A percentile compares a stretch with the other conserved stretches of the same genome.
These are phyloP conservation scores for Trichomonas tenax DNA, from an alignment of 208 protist species.

Conservation along the genomic window DNA sequence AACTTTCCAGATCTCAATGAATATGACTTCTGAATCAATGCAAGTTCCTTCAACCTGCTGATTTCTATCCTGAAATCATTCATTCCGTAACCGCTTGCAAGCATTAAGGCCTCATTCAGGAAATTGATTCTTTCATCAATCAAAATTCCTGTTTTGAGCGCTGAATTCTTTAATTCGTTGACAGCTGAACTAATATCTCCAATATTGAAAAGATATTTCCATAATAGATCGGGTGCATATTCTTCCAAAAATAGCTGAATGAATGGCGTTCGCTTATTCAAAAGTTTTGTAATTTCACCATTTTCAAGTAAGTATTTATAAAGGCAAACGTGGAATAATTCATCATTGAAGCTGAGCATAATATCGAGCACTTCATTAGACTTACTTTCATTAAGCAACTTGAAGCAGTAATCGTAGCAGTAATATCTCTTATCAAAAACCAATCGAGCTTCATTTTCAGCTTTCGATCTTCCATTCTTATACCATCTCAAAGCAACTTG, in stretches of 20 bases:
- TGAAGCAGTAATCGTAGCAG: neutral
- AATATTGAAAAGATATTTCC: neutral
- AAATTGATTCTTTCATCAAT: no score
- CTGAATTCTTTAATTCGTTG: no score
- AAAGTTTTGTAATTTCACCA: neutral
- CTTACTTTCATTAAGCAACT: neutral
- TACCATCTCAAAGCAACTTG: neutral
- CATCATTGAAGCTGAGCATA: neutral
- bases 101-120: no score
- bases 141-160: no score
- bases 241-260: neutral
- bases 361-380: neutral
- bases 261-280: neutral
- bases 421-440: neutral
- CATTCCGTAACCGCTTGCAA: no score
- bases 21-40: no score
- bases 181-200: neutral
- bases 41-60: no score
- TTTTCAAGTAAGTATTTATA: neutral
- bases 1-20: no score
- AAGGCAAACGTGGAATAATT: neutral
- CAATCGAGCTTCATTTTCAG: neutral
- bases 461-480: neutral
- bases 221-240: neutral
- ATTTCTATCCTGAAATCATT: no score